A percentile compares a stretch with the other conserved stretches of the same genome.
Conservation (phyloP, 768 basidiomycete species). For the Stropharia rugosoannulata region DNA sequence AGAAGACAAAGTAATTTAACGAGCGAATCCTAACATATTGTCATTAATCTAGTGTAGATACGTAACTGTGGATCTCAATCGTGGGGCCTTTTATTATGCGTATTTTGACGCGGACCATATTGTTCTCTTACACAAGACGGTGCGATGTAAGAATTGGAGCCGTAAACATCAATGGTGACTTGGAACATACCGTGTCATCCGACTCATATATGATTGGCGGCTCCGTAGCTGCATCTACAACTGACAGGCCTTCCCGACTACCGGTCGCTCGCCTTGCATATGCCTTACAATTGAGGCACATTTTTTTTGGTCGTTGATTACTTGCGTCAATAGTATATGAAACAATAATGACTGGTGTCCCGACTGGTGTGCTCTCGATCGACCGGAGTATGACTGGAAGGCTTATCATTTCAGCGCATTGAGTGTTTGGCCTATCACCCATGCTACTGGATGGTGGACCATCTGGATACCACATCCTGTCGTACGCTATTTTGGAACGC, state of each 20-base stretch:
- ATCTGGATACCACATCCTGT: background rate
- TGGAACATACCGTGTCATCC: background rate
- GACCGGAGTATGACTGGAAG: background rate
- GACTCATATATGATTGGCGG: background rate
- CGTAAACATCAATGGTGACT: no score
- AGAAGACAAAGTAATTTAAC: no score
- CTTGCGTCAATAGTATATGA: background rate
- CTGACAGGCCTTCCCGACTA: background rate
- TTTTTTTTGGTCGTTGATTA: background rate
- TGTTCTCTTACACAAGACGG: no score
- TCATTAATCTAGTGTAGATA: no score
- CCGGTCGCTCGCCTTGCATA: background rate
- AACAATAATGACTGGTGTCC: background rate
- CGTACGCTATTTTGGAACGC: background rate
- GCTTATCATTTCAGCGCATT: background rate
- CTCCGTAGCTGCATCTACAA: background rate
- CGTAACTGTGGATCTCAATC: no score
- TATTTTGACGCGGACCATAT: no score
- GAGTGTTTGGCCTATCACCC: background rate
- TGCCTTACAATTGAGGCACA: background rate
- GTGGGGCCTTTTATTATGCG: no score
- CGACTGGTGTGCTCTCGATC: background rate
- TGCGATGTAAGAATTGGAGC: no score
- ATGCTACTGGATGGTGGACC: background rate
- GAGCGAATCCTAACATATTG: no score